Evolutionary conservation across 805 yeast species (phyloP), one percentile per base, ranked within the genome.

Genomic region (Lipomyces chichibuensis): DNA sequence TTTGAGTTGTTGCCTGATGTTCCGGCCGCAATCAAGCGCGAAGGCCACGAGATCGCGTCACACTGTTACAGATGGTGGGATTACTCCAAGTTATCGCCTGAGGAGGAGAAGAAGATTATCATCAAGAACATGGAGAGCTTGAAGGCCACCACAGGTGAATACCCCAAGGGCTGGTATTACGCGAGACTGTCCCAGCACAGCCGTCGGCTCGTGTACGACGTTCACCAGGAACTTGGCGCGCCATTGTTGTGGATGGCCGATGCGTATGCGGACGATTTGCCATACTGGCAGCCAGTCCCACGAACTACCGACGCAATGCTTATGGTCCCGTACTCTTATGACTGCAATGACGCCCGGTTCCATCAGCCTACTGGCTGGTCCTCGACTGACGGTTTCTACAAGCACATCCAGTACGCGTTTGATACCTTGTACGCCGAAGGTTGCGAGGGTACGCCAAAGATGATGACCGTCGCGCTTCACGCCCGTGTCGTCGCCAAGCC

Each of bases 11-110:
- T 78, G 57, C 78, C 79, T 3, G 75, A 69, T 14, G 79, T 78
- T 51, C 81, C 79, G 23, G 71, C 72, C 43, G 81, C 79, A 0
- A 76, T 78, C 63, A 77, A 74, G 43, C 74, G 79, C 55, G 80
- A 76, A 52, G 82, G 81, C 8, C 80, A 78, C 69, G 81, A 80
- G 63, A 77, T 80, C 39, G 80, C 77, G 23, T 77, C 78, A 49
- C 82, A 80, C 66, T 80, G 80, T 9, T 71, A 76, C 49, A 72
- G 82, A 29, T 80, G 82, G 82, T 67, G 77, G 57, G 76, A 76
- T 64, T 79, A 77, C 74, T 75, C 73, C 39, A 63, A 64, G 51
- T 57, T 68, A 25, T 60, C 73, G 8, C 77, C 77, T 55, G 80
- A 76, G 60, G 77, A 74, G 49, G 80, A 80, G 67, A 73, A 77